A percentile compares a stretch with the other conserved stretches of the same genome.
Conservation (phyloP, 495 filamentous ascomycete species). For the Zalerion maritima region DNA sequence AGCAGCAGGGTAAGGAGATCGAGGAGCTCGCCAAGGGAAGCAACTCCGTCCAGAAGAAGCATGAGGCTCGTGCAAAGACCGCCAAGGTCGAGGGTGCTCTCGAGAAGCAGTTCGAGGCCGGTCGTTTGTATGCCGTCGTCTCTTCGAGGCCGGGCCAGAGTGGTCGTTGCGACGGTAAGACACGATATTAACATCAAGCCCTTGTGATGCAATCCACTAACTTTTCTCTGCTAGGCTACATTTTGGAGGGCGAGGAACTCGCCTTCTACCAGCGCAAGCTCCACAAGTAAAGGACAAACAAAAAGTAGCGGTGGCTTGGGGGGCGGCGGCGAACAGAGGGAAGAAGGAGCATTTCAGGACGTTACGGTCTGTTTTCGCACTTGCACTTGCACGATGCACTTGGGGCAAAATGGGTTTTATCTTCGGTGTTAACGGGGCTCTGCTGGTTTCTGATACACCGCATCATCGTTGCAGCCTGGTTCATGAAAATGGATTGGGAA, state of each 20-base stretch:
- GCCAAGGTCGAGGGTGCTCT: constrained; percentile 89
- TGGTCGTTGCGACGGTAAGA: constrained; percentile 85
- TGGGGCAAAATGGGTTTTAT: too few relatives aligned
- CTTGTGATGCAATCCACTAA: too few relatives aligned
- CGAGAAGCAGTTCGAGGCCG: constrained; percentile 97
- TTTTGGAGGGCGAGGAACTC: constrained; percentile 97
- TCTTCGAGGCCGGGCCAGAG: constrained; percentile 89
- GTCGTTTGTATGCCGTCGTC: constrained; percentile 87
- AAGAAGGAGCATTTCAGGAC: too few relatives aligned
- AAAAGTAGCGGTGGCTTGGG: constrained; percentile 2
- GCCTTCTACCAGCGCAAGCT: constrained; percentile 98
- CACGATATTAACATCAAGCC: too few relatives aligned
- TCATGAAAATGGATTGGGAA: too few relatives aligned
- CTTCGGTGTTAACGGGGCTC: too few relatives aligned
- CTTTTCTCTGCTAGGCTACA: too few relatives aligned
- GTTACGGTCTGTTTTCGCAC: too few relatives aligned
- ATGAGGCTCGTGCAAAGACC: constrained; percentile 59
- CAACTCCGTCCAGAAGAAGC: constrained; percentile 89
- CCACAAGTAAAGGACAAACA: constrained; percentile 62
- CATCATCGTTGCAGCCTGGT: too few relatives aligned
- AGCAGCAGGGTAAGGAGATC: constrained; percentile 36
- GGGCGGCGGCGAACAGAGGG: constrained; percentile 2
- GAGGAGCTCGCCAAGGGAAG: constrained; percentile 72
- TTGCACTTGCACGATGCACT: too few relatives aligned
- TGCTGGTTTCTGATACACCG: too few relatives aligned